Evolutionary conservation across 352 stramenopile species (phyloP), one percentile per base, ranked within the genome.

Genomic region (Thraustochytrium striatum): DNA sequence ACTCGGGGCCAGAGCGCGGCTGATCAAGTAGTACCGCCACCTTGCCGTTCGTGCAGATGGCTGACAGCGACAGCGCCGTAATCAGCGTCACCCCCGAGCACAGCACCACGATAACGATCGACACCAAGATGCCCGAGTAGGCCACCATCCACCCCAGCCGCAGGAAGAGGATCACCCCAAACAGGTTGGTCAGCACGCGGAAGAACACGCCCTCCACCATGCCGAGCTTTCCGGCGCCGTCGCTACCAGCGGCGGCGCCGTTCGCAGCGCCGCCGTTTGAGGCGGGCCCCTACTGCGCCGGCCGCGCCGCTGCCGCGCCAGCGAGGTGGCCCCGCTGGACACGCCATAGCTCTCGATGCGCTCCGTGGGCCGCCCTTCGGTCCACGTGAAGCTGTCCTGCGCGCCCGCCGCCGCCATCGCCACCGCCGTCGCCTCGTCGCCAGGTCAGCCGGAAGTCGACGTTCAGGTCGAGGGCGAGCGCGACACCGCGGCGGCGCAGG

Each of bases 101-200:
- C 19, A 82, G 32, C 21, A 79, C 21, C 8, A 82, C 59, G 73
- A 88, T 85, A 65, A 91, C 87, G 70, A 92, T 91, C 73, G 89
- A 88, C 30, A 88, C 85, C 41, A 86, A 72, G 25, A 91, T 85
- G 5, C 88, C 88, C 0, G 87, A 87, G 70, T 92, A 88, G 0
- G 84, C 87, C 3, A 90, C 72, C 32, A 57, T 65, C 90, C 87
- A 43, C 33, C 82, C 61, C 36, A 93, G 87, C 0, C 87, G 87
- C 16, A 93, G 84, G 75, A 92, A 93, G 52, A 92, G 62, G 61
- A 93, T 91, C 59, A 93, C 88, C 72, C 89, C 89, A 50, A 92
- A 91, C 81, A 93, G 92, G 68, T 92, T 91, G 36, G 91, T 83
- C 35, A 91, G 84, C 72, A 89, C 91, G 47, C 87, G 88, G 78